Base-by-base conservation (phyloP, 2,329 filamentous ascomycete genomes). In the Onygenales sp. region DNA sequence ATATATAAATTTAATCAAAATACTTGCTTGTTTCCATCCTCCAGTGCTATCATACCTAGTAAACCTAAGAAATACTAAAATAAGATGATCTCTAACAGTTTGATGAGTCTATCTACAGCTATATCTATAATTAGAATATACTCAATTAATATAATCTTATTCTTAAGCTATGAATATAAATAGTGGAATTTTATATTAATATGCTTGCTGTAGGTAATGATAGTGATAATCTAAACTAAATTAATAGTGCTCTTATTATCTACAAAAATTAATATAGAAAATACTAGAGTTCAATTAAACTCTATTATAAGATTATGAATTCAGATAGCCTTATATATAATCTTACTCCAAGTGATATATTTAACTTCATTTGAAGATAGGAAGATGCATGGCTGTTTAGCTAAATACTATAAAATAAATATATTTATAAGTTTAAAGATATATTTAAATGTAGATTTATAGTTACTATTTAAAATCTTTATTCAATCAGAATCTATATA, bases 291-390 rank as follows among this genome's bases (percentile, higher is more conserved):
- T 2, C 2, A 17, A 17, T 17, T 17, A 17, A 17, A 2, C 17
- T 17, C 17, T 17, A 17, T 17, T 2, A 17, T 17, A 2, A 17
- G 17, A 17, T 17, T 17, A 17, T 17, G 2, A 2, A 17, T 17
- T 2, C 2, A 17, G 17, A 17, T 17, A 2, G 17, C 2, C 17
- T 17, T 17, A 17, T 17, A 17, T 17, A 17, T 17, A 17, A 2
- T 2, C 2, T 17, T 2, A 17, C 17, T 52, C 39, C 11, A 55
- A 55, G 10, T 55, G 17, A 2, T 54, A 21, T 17, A 56, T 45
- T 51, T 27, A 47, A 47, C 54, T 4, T 60, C 52, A 41, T 58
- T 61, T 44, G 61, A 54, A 0, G 60, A 17, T 17, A 17, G 17
- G 2, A 58, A 46, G 2, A 64, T 51, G 6, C 49, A 46, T 4